These are phyloP conservation scores for Coniochaeta sp. DNA, from an alignment of 2,329 filamentous ascomycete species.

Conservation along the genomic window DNA sequence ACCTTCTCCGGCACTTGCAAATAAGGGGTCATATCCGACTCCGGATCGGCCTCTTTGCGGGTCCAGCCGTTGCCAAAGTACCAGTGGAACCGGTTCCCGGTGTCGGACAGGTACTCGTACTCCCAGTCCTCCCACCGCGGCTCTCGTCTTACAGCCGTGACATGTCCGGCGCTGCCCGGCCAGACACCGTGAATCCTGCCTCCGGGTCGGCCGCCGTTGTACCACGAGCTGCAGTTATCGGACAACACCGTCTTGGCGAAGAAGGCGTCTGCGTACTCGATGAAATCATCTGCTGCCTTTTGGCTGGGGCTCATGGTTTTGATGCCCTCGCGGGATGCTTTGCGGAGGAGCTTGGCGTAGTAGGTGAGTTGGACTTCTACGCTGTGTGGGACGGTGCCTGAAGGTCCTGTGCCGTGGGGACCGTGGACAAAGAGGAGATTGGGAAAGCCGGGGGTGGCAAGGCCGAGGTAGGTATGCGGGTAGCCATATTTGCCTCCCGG, in stretches of 20 bases:
- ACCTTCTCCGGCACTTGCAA: slow-evolving; percentile 46
- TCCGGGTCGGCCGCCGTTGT: slow-evolving; percentile 58
- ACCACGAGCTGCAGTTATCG: slow-evolving; percentile 64
- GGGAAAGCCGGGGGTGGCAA: slow-evolving; percentile 57
- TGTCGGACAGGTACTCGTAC: slow-evolving; percentile 34
- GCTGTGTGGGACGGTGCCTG: slow-evolving; percentile 59
- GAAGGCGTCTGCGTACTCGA: slow-evolving; percentile 50
- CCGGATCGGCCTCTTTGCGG: slow-evolving; percentile 44
- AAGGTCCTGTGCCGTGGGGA: slow-evolving; percentile 49
- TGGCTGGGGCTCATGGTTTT: slow-evolving; percentile 49
- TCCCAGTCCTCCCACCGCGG: slow-evolving; percentile 50
- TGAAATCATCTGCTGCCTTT: slow-evolving; percentile 56
- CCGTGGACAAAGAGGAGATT: slow-evolving; percentile 61
- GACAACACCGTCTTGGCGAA: slow-evolving; percentile 46
- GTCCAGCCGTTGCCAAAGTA: slow-evolving; percentile 64
- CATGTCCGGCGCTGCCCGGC: slow-evolving; percentile 59
- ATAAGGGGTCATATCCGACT: slow-evolving; percentile 57
- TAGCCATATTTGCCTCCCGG: slow-evolving; percentile 48
- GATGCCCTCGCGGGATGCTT: slow-evolving; percentile 59
- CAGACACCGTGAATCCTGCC: slow-evolving; percentile 60
- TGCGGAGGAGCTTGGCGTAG: slow-evolving; percentile 59
- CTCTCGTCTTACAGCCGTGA: slow-evolving; percentile 48
- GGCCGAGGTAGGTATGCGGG: slow-evolving; percentile 60
- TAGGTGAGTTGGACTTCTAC: slow-evolving; percentile 60
- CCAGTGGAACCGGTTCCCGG: slow-evolving; percentile 48